phyloP scores from a whole-genome alignment of 495 filamentous ascomycete genomes.

The Chaetomium tenue region DNA sequence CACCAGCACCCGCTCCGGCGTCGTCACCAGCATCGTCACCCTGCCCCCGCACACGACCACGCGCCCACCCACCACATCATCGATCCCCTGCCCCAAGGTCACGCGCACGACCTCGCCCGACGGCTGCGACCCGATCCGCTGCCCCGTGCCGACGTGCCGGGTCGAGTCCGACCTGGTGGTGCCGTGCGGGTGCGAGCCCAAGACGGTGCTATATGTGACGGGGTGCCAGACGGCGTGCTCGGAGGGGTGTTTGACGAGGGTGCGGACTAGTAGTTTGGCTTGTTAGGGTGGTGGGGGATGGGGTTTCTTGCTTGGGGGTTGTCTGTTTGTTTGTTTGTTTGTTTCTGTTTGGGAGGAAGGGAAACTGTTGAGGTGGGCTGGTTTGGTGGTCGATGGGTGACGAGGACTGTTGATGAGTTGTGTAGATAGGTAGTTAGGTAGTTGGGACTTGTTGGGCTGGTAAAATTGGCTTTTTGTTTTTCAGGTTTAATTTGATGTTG shows the following conservation, averaged over 20 bases:
- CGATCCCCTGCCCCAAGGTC: constrained; percentile 40
- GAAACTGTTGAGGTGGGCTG: neutral
- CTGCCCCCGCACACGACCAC: constrained; percentile 24
- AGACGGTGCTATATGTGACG: constrained; percentile 42
- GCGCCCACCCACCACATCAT: constrained; percentile 9
- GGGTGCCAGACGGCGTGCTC: constrained; percentile 43
- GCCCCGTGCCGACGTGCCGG: constrained; percentile 44
- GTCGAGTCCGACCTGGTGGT: constrained; percentile 33
- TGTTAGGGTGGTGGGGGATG: constrained; percentile 5
- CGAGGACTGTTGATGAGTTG: too few relatives aligned
- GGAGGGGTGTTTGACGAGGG: constrained; percentile 38
- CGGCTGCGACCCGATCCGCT: constrained; percentile 41
- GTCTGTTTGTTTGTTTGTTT: too few relatives aligned
- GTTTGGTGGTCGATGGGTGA: neutral
- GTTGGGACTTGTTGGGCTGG: too few relatives aligned
- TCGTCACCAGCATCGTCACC: constrained; percentile 32
- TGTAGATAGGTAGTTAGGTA: too few relatives aligned
- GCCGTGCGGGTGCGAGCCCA: constrained; percentile 41
- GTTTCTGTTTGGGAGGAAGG: neutral
- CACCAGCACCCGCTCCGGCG: constrained; percentile 18
- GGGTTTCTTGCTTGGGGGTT: too few relatives aligned
- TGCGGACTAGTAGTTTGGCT: constrained; percentile 32
- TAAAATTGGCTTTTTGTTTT: too few relatives aligned
- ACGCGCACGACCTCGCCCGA: constrained; percentile 41
- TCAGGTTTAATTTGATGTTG: too few relatives aligned